Evolutionary conservation across 306 rosid genomes (phyloP).

Genomic region (Sphenostylis stenocarpa): DNA sequence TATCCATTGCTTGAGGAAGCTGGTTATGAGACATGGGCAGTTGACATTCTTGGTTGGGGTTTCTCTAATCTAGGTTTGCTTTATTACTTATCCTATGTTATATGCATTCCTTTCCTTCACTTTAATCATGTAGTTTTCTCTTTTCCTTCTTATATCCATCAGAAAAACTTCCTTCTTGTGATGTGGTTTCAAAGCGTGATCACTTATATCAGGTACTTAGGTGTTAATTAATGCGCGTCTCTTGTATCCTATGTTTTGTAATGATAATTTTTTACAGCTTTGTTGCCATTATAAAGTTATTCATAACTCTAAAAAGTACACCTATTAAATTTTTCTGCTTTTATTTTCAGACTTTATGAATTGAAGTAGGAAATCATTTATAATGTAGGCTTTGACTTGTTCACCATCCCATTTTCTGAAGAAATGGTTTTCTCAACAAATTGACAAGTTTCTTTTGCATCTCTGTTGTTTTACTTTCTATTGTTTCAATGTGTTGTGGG

Average conservation of each 20-base stretch:
- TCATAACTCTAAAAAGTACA: neutral
- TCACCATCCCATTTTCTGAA: neutral
- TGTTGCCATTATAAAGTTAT: neutral
- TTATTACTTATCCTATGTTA: neutral
- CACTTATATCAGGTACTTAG: slow-evolving; percentile 66
- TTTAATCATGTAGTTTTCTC: neutral
- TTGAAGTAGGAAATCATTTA: slow-evolving; percentile 1
- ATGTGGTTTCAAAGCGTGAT: slow-evolving; percentile 62
- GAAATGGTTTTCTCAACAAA: neutral
- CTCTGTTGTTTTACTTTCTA: neutral
- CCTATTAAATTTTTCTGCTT: neutral
- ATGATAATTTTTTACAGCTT: neutral
- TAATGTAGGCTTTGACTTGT: neutral
- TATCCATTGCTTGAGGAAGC: slow-evolving; percentile 79
- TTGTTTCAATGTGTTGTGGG: neutral
- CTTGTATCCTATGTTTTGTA: neutral
- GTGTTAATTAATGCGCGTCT: neutral
- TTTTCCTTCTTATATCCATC: slow-evolving; percentile 17
- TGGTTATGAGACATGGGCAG: slow-evolving; percentile 79
- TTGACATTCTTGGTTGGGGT: slow-evolving; percentile 92
- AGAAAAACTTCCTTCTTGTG: slow-evolving; percentile 66
- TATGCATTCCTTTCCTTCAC: neutral
- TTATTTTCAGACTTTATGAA: neutral
- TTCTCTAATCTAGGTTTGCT: slow-evolving; percentile 77
- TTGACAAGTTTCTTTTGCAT: neutral